phyloP scores from a whole-genome alignment of 208 protist species.

The Trypanosoma rangeli region DNA sequence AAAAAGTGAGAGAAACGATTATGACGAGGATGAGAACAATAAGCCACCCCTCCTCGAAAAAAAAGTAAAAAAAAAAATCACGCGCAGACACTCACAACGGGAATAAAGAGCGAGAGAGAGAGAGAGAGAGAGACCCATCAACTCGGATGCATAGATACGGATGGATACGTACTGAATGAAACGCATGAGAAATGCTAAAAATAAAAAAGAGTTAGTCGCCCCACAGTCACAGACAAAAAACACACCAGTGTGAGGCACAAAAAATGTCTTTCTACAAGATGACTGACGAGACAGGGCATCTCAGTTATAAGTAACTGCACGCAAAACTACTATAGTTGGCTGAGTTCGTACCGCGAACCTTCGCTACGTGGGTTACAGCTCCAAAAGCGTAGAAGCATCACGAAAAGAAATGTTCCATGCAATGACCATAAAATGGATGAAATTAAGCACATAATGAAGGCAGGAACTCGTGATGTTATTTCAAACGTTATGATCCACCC shows the following conservation, averaged over 20 bases:
- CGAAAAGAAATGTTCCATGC: constrained; percentile 50
- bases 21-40: too few relatives aligned
- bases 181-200: neutral
- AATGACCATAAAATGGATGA: constrained; percentile 65
- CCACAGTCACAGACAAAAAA: neutral
- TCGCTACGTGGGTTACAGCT: neutral
- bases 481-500: constrained; percentile 70
- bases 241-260: too few relatives aligned
- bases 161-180: neutral
- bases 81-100: neutral
- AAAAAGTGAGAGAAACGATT: too few relatives aligned
- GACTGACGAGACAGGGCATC: neutral
- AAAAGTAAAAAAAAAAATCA: too few relatives aligned
- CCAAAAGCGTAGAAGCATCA: constrained; percentile 43
- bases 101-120: neutral
- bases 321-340: neutral
- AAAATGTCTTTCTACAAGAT: neutral
- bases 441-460: constrained; percentile 56
- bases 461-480: neutral
- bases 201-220: neutral
- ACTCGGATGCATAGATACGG: neutral
- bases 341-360: constrained; percentile 1
- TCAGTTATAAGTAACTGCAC: neutral
- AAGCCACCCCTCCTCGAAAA: too few relatives aligned
- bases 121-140: neutral